These are phyloP conservation scores for Glonium stellatum DNA, from an alignment of 495 filamentous ascomycete genomes.

Conservation along the genomic window DNA sequence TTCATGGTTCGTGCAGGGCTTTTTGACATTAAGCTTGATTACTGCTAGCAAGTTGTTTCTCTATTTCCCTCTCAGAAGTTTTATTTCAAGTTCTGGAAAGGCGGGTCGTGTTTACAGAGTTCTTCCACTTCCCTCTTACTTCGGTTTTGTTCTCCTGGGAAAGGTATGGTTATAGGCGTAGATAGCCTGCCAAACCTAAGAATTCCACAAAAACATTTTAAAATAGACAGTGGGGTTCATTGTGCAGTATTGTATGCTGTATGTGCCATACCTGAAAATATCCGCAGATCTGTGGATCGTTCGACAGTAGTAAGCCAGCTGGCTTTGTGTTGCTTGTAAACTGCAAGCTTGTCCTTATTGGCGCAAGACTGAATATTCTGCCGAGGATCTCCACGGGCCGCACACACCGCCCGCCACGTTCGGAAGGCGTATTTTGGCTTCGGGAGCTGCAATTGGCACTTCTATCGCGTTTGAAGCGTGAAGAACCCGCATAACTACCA, in stretches of 20 bases:
- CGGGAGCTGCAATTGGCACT: conserved; percentile 12
- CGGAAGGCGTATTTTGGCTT: neutral
- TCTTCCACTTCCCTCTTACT: neutral
- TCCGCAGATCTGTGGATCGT: too few relatives aligned
- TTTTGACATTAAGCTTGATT: too few relatives aligned
- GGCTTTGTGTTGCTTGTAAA: too few relatives aligned
- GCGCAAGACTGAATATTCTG: conserved; percentile 3
- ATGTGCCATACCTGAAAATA: too few relatives aligned
- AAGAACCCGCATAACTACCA: neutral
- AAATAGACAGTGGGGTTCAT: neutral
- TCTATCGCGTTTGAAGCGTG: neutral
- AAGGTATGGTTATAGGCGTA: neutral
- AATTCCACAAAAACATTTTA: conserved; percentile 4
- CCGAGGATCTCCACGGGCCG: neutral
- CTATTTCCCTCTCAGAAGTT: too few relatives aligned
- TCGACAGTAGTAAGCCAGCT: too few relatives aligned
- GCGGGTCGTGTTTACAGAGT: neutral
- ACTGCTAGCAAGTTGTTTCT: too few relatives aligned
- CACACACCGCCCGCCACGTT: conserved; percentile 14
- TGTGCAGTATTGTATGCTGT: too few relatives aligned
- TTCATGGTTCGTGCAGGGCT: too few relatives aligned
- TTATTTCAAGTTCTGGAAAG: too few relatives aligned
- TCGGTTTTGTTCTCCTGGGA: neutral
- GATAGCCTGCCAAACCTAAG: neutral
- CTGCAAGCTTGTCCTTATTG: too few relatives aligned